phyloP scores from a whole-genome alignment of 371 early-diverging fungal species.

The Actinomortierella wolfii region DNA sequence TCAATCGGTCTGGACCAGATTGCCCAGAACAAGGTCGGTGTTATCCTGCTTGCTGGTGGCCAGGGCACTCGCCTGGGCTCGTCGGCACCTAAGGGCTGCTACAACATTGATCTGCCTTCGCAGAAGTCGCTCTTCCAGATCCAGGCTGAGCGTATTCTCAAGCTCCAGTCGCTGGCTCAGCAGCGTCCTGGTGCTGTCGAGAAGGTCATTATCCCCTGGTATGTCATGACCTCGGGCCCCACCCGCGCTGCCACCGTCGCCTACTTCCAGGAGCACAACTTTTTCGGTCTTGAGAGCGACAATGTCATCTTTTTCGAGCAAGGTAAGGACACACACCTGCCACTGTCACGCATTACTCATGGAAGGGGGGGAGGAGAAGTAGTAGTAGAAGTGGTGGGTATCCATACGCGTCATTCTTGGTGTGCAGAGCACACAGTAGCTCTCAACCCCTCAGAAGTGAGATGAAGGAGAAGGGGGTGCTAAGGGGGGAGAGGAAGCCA shows the following conservation, averaged over 20 bases:
- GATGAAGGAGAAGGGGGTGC: too few species aligned
- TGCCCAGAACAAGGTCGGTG: conserved; percentile 89
- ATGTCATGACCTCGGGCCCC: conserved; percentile 95
- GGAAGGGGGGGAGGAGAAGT: too few species aligned
- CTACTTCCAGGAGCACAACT: conserved; percentile 77
- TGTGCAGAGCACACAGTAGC: too few species aligned
- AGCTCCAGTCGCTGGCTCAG: conserved; percentile 79
- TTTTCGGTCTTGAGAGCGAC: conserved; percentile 80
- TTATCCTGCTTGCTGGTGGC: conserved; percentile 92
- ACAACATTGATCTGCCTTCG: conserved; percentile 88
- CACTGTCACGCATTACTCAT: too few species aligned
- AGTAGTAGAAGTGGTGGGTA: too few species aligned
- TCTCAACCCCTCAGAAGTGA: too few species aligned
- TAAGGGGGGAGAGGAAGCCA: too few species aligned
- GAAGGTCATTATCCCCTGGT: conserved; percentile 84
- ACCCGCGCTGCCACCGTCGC: conserved; percentile 79
- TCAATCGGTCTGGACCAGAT: conserved; percentile 78
- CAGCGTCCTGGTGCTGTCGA: conserved; percentile 27
- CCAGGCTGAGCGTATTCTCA: conserved; percentile 90
- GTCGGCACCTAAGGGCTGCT: conserved; percentile 91
- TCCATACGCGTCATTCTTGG: too few species aligned
- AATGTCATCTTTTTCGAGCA: conserved; percentile 92
- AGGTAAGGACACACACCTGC: conserved; percentile 50
- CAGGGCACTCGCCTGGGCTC: conserved; percentile 92
- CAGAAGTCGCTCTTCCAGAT: conserved; percentile 88